Conservation (phyloP, 495 filamentous ascomycete genomes). For the Aspergillus ostianus region DNA sequence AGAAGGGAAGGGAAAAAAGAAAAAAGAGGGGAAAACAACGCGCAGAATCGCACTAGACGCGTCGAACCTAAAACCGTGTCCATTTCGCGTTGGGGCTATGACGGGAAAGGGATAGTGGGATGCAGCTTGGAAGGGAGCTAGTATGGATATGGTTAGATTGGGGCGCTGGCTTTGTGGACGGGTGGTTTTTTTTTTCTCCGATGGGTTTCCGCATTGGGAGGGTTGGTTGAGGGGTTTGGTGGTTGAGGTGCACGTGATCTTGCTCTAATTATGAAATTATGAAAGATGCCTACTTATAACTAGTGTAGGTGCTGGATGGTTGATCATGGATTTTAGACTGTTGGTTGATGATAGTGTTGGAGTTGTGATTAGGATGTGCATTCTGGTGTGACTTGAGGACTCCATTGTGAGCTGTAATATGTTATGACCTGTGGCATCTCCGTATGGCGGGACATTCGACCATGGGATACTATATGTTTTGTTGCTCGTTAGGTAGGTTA, state of each 20-base stretch:
- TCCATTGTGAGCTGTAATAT: no score
- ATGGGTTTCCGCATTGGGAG: neutral
- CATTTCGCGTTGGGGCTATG: constrained; percentile 18
- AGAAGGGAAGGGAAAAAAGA: neutral
- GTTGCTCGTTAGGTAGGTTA: neutral
- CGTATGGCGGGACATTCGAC: no score
- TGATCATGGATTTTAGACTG: no score
- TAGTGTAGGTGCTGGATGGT: no score
- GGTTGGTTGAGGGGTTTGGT: no score
- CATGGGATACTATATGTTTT: no score
- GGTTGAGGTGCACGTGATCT: neutral
- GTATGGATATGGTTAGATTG: neutral
- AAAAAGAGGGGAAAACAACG: constrained; percentile 9
- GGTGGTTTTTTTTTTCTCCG: neutral
- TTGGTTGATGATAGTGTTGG: no score
- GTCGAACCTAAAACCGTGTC: constrained; percentile 8
- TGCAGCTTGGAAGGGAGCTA: neutral
- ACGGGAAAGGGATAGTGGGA: neutral
- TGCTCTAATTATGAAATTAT: no score
- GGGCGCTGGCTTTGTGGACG: neutral
- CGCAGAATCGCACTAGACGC: neutral
- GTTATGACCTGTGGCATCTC: no score
- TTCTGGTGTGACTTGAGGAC: no score
- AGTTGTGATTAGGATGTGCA: no score
- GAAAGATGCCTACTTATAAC: no score